A percentile compares a stretch with the other conserved stretches of the same genome.
These are phyloP conservation scores for Pyrenophora seminiperda DNA, from an alignment of 2,329 filamentous ascomycete genomes.

Conservation along the genomic window DNA sequence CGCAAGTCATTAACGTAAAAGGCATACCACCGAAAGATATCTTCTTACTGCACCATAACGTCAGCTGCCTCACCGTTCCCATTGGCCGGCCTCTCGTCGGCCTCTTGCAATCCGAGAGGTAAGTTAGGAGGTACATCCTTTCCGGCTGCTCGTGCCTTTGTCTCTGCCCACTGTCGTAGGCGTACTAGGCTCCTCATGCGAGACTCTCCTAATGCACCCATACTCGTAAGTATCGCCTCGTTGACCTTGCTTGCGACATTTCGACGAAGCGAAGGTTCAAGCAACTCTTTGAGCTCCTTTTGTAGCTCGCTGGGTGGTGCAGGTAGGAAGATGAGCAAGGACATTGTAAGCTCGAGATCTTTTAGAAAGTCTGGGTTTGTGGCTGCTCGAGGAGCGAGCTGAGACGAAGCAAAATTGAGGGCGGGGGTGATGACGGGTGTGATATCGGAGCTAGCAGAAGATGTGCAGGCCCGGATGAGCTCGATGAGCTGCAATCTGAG, in stretches of 20 bases:
- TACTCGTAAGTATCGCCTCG: constrained; percentile 77
- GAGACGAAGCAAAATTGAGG: constrained; percentile 82
- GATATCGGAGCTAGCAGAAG: constrained; percentile 71
- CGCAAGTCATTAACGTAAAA: neutral
- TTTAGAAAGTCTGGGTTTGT: constrained; percentile 80
- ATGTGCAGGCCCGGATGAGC: constrained; percentile 78
- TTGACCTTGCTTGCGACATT: constrained; percentile 90
- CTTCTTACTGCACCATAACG: constrained; percentile 42
- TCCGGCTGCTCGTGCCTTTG: constrained; percentile 56
- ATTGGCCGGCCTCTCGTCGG: constrained; percentile 30
- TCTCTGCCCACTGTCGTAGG: constrained; percentile 84
- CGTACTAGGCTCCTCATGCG: constrained; percentile 81
- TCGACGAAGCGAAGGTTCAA: constrained; percentile 79
- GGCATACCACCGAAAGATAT: neutral
- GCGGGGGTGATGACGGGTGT: constrained; percentile 78
- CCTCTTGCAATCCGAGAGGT: constrained; percentile 51
- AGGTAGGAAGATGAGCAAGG: constrained; percentile 84
- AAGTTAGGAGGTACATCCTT: constrained; percentile 50
- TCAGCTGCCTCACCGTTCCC: constrained; percentile 43
- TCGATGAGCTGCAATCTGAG: constrained; percentile 92
- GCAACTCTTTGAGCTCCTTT: constrained; percentile 73
- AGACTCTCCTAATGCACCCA: constrained; percentile 75
- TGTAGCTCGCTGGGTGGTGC: constrained; percentile 66
- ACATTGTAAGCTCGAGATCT: constrained; percentile 91
- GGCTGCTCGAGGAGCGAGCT: constrained; percentile 85